Conservation (phyloP, 345 rosid species). For the Raphanus sativus region DNA sequence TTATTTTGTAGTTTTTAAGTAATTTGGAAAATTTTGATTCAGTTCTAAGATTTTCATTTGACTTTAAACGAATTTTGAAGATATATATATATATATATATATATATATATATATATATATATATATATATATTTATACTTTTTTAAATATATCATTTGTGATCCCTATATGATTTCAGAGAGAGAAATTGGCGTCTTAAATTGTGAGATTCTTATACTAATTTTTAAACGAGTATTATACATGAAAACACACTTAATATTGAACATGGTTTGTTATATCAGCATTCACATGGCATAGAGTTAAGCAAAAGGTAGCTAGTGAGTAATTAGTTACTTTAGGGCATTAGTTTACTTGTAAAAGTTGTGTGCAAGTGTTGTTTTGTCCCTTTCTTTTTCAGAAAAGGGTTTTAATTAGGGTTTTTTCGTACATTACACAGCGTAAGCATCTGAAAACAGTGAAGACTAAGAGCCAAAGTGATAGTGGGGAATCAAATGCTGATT, state of each 20-base stretch:
- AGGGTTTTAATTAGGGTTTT: slow-evolving; percentile 21
- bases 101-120: too few species aligned
- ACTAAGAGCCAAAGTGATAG: slow-evolving; percentile 23
- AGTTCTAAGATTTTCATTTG: neutral
- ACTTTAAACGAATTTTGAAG: neutral
- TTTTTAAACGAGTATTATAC: neutral
- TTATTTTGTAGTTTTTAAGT: too few species aligned
- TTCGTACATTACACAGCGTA: slow-evolving; percentile 20
- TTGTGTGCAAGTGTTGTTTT: slow-evolving; percentile 36
- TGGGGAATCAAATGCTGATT: slow-evolving; percentile 44
- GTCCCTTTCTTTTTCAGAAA: slow-evolving; percentile 32
- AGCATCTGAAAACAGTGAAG: slow-evolving; percentile 37
- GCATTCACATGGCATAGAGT: slow-evolving; percentile 21
- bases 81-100: too few species aligned
- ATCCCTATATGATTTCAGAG: neutral
- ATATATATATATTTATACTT: too few species aligned
- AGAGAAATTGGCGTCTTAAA: neutral
- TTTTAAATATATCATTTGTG: neutral
- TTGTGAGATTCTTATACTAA: neutral
- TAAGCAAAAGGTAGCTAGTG: slow-evolving; percentile 26
- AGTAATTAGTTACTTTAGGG: slow-evolving; percentile 25
- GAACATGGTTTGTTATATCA: neutral
- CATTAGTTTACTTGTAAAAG: slow-evolving; percentile 31
- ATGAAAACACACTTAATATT: neutral
- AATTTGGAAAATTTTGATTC: neutral